Evolutionary conservation across 148 eudicot species (phyloP).

Genomic region (Diospyros lotus): DNA sequence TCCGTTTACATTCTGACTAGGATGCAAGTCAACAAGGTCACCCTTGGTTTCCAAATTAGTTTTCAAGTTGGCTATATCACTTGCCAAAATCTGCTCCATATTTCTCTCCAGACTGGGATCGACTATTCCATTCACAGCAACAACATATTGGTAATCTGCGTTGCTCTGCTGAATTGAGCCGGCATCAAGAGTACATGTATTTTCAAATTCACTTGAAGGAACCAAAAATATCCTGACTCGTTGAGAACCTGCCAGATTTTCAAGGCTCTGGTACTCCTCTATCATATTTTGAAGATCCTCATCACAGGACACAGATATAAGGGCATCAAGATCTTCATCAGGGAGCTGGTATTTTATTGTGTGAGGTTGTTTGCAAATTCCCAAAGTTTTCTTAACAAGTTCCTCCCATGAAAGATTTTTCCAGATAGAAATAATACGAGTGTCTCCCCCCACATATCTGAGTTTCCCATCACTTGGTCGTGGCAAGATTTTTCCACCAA

Average conservation of each 20-base stretch:
- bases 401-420: slow-evolving; percentile 64
- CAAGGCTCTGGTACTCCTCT: slow-evolving; percentile 71
- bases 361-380: slow-evolving; percentile 62
- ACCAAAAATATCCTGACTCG: slow-evolving; percentile 76
- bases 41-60: slow-evolving; percentile 27
- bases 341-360: slow-evolving; percentile 85
- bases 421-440: slow-evolving; percentile 65
- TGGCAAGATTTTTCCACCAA: slow-evolving; percentile 89
- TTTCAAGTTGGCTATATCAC: slow-evolving; percentile 25
- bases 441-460: slow-evolving; percentile 90
- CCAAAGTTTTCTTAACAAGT: slow-evolving; percentile 55
- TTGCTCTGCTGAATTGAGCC: slow-evolving; percentile 37
- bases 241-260: slow-evolving; percentile 54
- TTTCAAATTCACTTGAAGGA: slow-evolving; percentile 58
- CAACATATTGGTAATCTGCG: slow-evolving; percentile 80
- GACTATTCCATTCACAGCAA: slow-evolving; percentile 70
- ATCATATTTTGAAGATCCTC: slow-evolving; percentile 93
- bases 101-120: slow-evolving; percentile 33
- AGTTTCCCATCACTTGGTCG: slow-evolving; percentile 91
- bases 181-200: slow-evolving; percentile 22
- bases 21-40: slow-evolving; percentile 18
- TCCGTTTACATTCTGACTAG: slow-evolving; percentile 27
- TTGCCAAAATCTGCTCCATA: slow-evolving; percentile 28
- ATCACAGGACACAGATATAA: slow-evolving; percentile 79
- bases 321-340: slow-evolving; percentile 93